Conservation (phyloP, 2,329 filamentous ascomycete species). For the Chlorencoelia australis region DNA sequence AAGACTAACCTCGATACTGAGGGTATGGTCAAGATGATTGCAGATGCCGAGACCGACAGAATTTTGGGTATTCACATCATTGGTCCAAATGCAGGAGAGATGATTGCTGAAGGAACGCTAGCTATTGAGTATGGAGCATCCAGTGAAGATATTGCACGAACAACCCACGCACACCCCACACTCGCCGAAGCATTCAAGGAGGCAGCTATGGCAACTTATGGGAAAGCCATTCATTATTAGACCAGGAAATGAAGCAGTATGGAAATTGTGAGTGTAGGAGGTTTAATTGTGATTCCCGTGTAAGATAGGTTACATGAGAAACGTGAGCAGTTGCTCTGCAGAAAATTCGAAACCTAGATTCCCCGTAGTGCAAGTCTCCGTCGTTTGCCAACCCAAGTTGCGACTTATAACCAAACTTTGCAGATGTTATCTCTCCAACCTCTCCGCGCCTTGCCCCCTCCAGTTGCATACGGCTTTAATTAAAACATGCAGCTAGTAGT, state of each 20-base stretch:
- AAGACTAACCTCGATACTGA: slow-evolving; percentile 98
- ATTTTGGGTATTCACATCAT: slow-evolving; percentile 95
- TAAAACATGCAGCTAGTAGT: no score
- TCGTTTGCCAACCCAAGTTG: no score
- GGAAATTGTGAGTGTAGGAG: not conserved
- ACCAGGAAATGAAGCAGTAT: slow-evolving; percentile 2
- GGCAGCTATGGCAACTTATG: slow-evolving; percentile 95
- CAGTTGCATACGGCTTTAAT: no score
- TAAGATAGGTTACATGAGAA: slow-evolving; percentile 24
- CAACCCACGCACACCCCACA: slow-evolving; percentile 84
- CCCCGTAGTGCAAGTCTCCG: no score
- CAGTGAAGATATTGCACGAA: slow-evolving; percentile 87
- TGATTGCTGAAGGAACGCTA: slow-evolving; percentile 96
- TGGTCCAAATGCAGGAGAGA: slow-evolving; percentile 91
- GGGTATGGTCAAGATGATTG: slow-evolving; percentile 92
- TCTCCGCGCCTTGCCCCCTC: no score
- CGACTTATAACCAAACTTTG: no score
- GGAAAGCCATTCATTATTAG: slow-evolving; percentile 93
- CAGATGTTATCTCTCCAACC: no score
- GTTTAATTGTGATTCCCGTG: slow-evolving; percentile 17
- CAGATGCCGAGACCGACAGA: slow-evolving; percentile 92
- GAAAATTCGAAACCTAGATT: slow-evolving; percentile 2
- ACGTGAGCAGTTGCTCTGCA: slow-evolving; percentile 12
- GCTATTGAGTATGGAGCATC: slow-evolving; percentile 95
- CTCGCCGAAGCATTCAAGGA: slow-evolving; percentile 98